Conservation (phyloP, 2,329 filamentous ascomycete genomes). For the Epichloe brachyelytri region DNA sequence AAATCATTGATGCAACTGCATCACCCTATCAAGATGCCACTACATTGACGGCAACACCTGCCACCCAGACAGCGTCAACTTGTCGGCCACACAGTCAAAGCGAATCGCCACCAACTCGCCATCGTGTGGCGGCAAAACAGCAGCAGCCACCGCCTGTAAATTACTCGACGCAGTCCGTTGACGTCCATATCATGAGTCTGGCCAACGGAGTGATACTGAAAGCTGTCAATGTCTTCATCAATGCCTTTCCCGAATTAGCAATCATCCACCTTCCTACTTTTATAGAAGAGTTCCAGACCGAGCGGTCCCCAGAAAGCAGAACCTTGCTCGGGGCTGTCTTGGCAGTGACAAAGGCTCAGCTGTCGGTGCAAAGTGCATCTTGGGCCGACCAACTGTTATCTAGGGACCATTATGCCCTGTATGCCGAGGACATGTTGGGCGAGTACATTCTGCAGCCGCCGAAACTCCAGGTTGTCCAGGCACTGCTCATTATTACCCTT, state of each 20-base stretch:
- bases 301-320: slow-evolving; percentile 14
- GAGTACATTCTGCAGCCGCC: slow-evolving; percentile 16
- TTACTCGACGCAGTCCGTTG: slow-evolving; percentile 6
- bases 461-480: slow-evolving; percentile 23
- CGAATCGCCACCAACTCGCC: neutral
- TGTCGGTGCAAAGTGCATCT: slow-evolving; percentile 16
- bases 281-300: slow-evolving; percentile 12
- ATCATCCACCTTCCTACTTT: slow-evolving; percentile 21
- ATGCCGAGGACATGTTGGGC: slow-evolving; percentile 15
- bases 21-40: neutral
- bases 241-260: slow-evolving; percentile 21
- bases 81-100: neutral
- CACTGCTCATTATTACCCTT: slow-evolving; percentile 25
- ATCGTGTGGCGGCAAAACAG: neutral
- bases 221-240: slow-evolving; percentile 20
- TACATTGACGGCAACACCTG: neutral
- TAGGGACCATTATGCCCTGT: slow-evolving; percentile 21
- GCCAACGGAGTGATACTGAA: slow-evolving; percentile 17
- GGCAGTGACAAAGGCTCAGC: slow-evolving; percentile 19
- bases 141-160: neutral
- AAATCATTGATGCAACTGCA: neutral
- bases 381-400: slow-evolving; percentile 17
- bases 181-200: slow-evolving; percentile 15
- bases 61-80: neutral
- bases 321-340: slow-evolving; percentile 18